Evolutionary conservation across 2,329 filamentous ascomycete genomes (phyloP).

Genomic region (Cercospora sesami): DNA sequence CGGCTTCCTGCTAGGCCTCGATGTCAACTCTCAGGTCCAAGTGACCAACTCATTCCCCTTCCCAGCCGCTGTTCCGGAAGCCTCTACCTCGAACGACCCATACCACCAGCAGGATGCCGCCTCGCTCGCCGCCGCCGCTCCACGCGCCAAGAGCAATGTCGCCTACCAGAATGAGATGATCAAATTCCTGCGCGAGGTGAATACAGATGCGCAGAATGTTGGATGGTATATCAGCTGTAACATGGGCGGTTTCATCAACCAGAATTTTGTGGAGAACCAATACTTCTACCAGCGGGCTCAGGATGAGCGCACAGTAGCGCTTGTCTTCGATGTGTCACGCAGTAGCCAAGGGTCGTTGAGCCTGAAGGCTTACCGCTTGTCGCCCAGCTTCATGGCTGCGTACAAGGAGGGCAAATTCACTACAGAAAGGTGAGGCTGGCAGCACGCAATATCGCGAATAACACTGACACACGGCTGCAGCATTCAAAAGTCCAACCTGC

Average conservation of each 20-base stretch:
- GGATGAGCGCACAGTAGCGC: conserved; percentile 81
- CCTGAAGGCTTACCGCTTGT: conserved; percentile 86
- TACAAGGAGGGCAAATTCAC: conserved; percentile 99
- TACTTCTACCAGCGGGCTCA: conserved; percentile 91
- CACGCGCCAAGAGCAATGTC: conserved; percentile 85
- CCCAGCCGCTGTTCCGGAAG: conserved; percentile 68
- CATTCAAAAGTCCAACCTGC: conserved; percentile 89
- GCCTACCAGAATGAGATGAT: conserved; percentile 96
- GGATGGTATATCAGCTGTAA: conserved; percentile 99
- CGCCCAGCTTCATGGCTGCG: conserved; percentile 80
- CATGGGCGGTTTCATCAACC: conserved; percentile 97
- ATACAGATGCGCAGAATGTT: conserved; percentile 95
- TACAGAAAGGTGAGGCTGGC: conserved; percentile 73
- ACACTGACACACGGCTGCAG: conserved; percentile 50
- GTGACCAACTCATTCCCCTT: conserved; percentile 95
- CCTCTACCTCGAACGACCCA: conserved; percentile 57
- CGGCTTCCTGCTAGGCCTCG: conserved; percentile 90
- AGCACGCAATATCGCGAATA: background rate
- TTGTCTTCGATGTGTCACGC: conserved; percentile 93
- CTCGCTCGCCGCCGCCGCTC: conserved; percentile 78
- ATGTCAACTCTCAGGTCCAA: conserved; percentile 76
- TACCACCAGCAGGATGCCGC: conserved; percentile 73
- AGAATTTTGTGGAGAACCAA: conserved; percentile 96
- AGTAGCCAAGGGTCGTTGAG: conserved; percentile 90
- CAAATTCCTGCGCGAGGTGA: conserved; percentile 92